These are phyloP conservation scores for Clonostachys rhizophaga DNA, from an alignment of 2,329 filamentous ascomycete species.

Conservation along the genomic window DNA sequence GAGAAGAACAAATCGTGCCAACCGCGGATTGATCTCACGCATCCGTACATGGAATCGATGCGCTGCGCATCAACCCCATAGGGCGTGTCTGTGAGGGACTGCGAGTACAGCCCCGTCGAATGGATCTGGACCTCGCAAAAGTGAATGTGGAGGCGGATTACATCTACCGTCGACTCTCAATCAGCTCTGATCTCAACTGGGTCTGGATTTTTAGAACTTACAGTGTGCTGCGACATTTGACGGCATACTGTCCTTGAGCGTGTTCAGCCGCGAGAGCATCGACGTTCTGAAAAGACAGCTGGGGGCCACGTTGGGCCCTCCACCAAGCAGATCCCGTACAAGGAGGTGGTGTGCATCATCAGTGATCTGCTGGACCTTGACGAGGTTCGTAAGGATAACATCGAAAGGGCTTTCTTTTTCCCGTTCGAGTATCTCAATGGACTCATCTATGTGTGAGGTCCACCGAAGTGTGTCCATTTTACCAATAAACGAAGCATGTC, in stretches of 20 bases:
- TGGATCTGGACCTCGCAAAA: slow-evolving; percentile 22
- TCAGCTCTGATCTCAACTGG: background rate
- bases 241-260: slow-evolving; percentile 14
- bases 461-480: slow-evolving; percentile 48
- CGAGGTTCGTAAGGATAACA: slow-evolving; percentile 30
- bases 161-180: slow-evolving; percentile 9
- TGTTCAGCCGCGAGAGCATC: slow-evolving; percentile 17
- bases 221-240: slow-evolving; percentile 14
- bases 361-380: slow-evolving; percentile 30
- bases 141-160: slow-evolving; percentile 19
- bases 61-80: slow-evolving; percentile 7
- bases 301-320: slow-evolving; percentile 11
- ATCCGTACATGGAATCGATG: slow-evolving; percentile 27
- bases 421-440: slow-evolving; percentile 37
- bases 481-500: slow-evolving; percentile 31
- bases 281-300: slow-evolving; percentile 23
- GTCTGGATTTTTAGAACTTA: slow-evolving; percentile 9
- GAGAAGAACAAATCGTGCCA: slow-evolving; percentile 30
- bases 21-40: slow-evolving; percentile 22
- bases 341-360: slow-evolving; percentile 29
- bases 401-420: slow-evolving; percentile 43
- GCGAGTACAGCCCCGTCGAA: slow-evolving; percentile 22
- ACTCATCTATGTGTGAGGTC: slow-evolving; percentile 56
- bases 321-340: slow-evolving; percentile 13
- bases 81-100: slow-evolving; percentile 17